These are phyloP conservation scores for Mortierella sp. DNA, from an alignment of 371 early-diverging fungal genomes.

Conservation along the genomic window DNA sequence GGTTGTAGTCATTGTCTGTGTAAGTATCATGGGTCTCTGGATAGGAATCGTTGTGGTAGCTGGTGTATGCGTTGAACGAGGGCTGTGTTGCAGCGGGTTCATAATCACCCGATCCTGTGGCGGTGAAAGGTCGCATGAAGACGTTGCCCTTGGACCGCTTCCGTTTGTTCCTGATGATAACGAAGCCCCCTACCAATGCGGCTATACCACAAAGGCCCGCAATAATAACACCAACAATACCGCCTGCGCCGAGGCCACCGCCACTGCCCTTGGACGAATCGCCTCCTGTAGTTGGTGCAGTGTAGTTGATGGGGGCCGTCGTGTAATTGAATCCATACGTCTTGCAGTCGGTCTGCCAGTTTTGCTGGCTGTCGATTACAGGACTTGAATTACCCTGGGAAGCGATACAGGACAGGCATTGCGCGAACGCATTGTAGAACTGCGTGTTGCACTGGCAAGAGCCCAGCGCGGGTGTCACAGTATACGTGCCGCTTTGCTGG, in stretches of 20 bases:
- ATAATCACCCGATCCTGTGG: constrained; percentile 16
- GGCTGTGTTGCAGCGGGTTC: constrained; percentile 20
- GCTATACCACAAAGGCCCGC: constrained; percentile 8
- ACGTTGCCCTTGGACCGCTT: constrained; percentile 31
- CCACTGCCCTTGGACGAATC: neutral
- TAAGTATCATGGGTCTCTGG: constrained; percentile 14
- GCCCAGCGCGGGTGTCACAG: constrained; percentile 37
- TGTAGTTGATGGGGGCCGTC: constrained; percentile 22
- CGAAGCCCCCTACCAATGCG: constrained; percentile 9
- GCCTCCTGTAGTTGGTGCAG: constrained; percentile 19
- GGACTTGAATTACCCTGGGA: constrained; percentile 34
- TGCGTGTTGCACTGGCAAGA: constrained; percentile 43
- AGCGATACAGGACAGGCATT: constrained; percentile 32
- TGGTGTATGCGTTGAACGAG: constrained; percentile 26
- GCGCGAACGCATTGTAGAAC: constrained; percentile 41
- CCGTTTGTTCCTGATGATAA: constrained; percentile 19
- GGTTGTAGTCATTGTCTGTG: constrained; percentile 16
- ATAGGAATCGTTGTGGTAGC: constrained; percentile 33
- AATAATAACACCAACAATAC: constrained; percentile 33
- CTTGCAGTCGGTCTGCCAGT: constrained; percentile 28
- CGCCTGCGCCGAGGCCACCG: constrained; percentile 24
- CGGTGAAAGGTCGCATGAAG: constrained; percentile 32
- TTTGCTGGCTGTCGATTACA: constrained; percentile 32
- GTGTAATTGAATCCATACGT: constrained; percentile 48
- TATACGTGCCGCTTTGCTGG: constrained; percentile 31